Evolutionary conservation across 148 eudicot species (phyloP).

Genomic region (Rhododendron mucronatum): DNA sequence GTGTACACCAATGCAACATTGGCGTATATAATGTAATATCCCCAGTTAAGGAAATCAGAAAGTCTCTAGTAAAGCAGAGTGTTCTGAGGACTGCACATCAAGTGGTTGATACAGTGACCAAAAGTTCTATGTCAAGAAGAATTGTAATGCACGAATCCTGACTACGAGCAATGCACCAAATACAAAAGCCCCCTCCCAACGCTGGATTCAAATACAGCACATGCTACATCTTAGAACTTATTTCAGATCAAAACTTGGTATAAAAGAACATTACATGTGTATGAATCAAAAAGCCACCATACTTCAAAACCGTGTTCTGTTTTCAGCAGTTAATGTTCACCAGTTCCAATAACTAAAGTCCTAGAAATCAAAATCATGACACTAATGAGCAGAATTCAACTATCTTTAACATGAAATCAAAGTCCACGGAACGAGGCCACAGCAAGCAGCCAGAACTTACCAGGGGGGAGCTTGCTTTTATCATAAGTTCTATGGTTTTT

Average conservation of each 20-base stretch:
- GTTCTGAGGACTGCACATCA: slow-evolving; percentile 1
- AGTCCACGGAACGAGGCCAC: background rate
- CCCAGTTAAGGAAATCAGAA: background rate
- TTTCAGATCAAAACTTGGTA: background rate
- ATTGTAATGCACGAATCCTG: background rate
- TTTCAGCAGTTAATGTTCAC: background rate
- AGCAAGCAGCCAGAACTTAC: slow-evolving; percentile 31
- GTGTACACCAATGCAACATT: background rate
- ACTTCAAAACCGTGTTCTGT: background rate
- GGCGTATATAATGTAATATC: background rate
- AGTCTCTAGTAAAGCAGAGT: background rate
- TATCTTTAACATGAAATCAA: slow-evolving; percentile 7
- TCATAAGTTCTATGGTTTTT: slow-evolving; percentile 54
- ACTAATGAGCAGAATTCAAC: background rate
- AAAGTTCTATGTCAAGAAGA: background rate
- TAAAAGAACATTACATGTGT: background rate
- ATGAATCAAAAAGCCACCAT: background rate
- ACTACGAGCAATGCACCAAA: background rate
- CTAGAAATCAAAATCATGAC: background rate
- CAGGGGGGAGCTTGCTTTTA: slow-evolving; percentile 75
- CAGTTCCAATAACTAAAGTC: background rate
- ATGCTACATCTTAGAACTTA: background rate
- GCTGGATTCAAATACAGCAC: background rate
- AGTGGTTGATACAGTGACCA: background rate
- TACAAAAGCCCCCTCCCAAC: background rate